A percentile compares a stretch with the other conserved stretches of the same genome.
phyloP scores from a whole-genome alignment of 73 alveolate species.

The Blepharisma japonicum region DNA sequence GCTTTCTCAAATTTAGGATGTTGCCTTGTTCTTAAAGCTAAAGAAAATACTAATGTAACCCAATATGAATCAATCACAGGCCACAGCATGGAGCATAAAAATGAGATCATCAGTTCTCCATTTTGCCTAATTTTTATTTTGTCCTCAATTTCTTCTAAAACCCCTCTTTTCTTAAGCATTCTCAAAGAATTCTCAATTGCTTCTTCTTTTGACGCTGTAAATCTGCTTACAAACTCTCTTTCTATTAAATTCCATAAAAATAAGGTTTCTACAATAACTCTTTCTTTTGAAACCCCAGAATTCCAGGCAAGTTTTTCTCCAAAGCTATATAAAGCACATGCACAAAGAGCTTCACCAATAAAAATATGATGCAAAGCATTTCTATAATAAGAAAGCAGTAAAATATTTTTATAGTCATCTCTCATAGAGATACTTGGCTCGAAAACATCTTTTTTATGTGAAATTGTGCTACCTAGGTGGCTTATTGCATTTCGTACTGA shows the following conservation, averaged over 20 bases:
- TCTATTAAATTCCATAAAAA: slow-evolving; percentile 56
- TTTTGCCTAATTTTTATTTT: slow-evolving; percentile 34
- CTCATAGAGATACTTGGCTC: slow-evolving; percentile 70
- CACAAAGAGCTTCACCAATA: slow-evolving; percentile 59
- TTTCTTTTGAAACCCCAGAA: slow-evolving; percentile 60
- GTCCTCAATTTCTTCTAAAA: slow-evolving; percentile 37
- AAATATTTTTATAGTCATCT: slow-evolving; percentile 73
- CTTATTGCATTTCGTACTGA: slow-evolving; percentile 55
- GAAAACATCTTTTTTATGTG: slow-evolving; percentile 72
- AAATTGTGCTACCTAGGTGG: slow-evolving; percentile 39
- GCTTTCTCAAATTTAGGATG: slow-evolving; percentile 36
- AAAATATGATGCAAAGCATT: slow-evolving; percentile 65
- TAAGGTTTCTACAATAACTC: slow-evolving; percentile 65
- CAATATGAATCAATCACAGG: slow-evolving; percentile 89
- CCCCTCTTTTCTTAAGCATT: slow-evolving; percentile 55
- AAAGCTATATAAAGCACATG: slow-evolving; percentile 68
- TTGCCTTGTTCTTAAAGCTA: slow-evolving; percentile 42
- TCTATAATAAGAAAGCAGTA: slow-evolving; percentile 80
- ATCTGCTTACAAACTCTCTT: slow-evolving; percentile 65
- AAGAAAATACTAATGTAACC: slow-evolving; percentile 66
- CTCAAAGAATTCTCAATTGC: slow-evolving; percentile 38
- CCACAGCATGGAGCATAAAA: slow-evolving; percentile 75
- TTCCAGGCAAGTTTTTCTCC: slow-evolving; percentile 63
- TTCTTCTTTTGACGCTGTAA: slow-evolving; percentile 35
- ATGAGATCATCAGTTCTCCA: slow-evolving; percentile 52